Percentiles rank a stretch among this genome's conserved stretches.
Evolutionary conservation across 2,329 filamentous ascomycete genomes (phyloP).

Genomic region (Talaromyces albobiverticillius): DNA sequence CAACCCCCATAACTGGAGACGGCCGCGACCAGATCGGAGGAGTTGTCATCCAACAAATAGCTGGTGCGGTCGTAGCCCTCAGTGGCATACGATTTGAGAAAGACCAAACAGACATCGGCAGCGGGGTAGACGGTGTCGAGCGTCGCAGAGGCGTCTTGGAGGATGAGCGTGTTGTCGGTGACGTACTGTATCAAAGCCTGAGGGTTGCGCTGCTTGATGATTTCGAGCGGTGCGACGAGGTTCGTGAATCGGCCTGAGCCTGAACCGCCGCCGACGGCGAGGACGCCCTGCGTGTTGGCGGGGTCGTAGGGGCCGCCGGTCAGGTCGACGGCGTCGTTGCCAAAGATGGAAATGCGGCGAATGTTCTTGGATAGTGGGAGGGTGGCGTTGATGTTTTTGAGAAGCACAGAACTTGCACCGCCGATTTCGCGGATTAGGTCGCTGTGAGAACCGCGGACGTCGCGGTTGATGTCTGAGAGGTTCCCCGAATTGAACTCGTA

Average conservation of each 20-base stretch:
- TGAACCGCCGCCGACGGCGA: conserved; percentile 27
- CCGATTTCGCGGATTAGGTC: conserved; percentile 57
- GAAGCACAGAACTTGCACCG: conserved; percentile 36
- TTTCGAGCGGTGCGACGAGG: conserved; percentile 24
- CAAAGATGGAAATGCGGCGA: conserved; percentile 19
- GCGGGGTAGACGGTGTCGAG: conserved; percentile 26
- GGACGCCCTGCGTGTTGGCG: conserved; percentile 10
- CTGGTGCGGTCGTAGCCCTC: conserved; percentile 45
- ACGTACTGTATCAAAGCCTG: conserved; percentile 25
- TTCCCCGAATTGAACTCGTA: conserved; percentile 21
- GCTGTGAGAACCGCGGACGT: conserved; percentile 71
- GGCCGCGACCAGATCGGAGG: conserved; percentile 41
- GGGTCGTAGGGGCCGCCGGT: conserved; percentile 20
- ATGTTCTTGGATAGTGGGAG: conserved; percentile 44
- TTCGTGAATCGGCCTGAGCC: conserved; percentile 25
- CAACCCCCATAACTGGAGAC: conserved; percentile 23
- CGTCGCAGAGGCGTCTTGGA: neutral
- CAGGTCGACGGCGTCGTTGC: conserved; percentile 20
- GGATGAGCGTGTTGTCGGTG: conserved; percentile 43
- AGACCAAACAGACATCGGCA: conserved; percentile 55
- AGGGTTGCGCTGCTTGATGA: conserved; percentile 17
- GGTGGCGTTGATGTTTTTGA: conserved; percentile 50
- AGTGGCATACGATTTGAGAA: conserved; percentile 55
- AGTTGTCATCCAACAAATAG: conserved; percentile 44
- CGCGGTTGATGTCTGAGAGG: conserved; percentile 27